Evolutionary conservation across 2,329 filamentous ascomycete species (phyloP).

Genomic region (Intubia oerlemansii): DNA sequence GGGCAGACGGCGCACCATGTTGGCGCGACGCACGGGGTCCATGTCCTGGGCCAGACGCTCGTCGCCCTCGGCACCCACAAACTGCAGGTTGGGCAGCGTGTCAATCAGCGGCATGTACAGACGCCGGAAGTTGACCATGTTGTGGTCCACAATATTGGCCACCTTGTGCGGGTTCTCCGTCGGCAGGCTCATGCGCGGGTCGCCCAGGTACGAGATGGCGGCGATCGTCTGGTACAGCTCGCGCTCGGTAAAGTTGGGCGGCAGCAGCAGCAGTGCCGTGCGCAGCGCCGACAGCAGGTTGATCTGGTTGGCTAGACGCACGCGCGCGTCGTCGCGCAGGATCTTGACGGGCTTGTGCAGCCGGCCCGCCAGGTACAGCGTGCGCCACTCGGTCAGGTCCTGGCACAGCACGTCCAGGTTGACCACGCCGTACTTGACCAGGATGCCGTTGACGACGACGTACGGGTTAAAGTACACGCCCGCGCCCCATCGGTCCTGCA

Average conservation of each 20-base stretch:
- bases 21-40: slow-evolving; percentile 74
- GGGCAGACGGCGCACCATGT: slow-evolving; percentile 88
- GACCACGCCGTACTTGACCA: slow-evolving; percentile 96
- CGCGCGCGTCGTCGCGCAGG: slow-evolving; percentile 74
- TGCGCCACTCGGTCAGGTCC: slow-evolving; percentile 82
- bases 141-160: slow-evolving; percentile 78
- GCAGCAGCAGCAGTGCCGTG: slow-evolving; percentile 71
- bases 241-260: slow-evolving; percentile 63
- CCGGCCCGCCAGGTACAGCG: slow-evolving; percentile 84
- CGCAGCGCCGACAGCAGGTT: slow-evolving; percentile 85
- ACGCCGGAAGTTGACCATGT: slow-evolving; percentile 76
- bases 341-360: slow-evolving; percentile 98
- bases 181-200: slow-evolving; percentile 82
- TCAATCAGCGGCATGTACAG: slow-evolving; percentile 80
- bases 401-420: slow-evolving; percentile 75
- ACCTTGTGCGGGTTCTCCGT: slow-evolving; percentile 88
- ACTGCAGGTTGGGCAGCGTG: slow-evolving; percentile 72
- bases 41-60: slow-evolving; percentile 67
- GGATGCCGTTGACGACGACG: slow-evolving; percentile 77
- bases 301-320: slow-evolving; percentile 86
- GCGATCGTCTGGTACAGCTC: slow-evolving; percentile 83
- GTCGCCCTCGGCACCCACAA: slow-evolving; percentile 46
- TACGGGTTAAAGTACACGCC: slow-evolving; percentile 97
- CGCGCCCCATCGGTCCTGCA: slow-evolving; percentile 77
- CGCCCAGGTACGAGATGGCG: slow-evolving; percentile 80